phyloP scores from a whole-genome alignment of 495 filamentous ascomycete genomes.

The Apodospora peruviana region DNA sequence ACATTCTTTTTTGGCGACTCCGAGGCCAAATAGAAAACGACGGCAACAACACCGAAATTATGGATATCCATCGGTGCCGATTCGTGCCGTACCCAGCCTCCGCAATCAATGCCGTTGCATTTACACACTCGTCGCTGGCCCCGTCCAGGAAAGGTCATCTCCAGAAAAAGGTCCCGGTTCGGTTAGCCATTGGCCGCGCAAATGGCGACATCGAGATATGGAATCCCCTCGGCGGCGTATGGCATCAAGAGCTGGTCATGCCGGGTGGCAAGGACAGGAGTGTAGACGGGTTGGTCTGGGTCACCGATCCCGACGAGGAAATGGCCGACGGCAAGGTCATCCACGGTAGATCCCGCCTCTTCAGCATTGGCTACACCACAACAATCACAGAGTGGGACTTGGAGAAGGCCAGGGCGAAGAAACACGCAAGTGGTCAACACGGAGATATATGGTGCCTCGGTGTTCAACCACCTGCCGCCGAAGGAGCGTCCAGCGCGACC shows the following conservation, averaged over 20 bases:
- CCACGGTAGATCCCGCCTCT: slow-evolving; percentile 74
- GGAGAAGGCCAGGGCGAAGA: slow-evolving; percentile 63
- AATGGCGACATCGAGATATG: slow-evolving; percentile 98
- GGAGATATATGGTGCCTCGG: slow-evolving; percentile 96
- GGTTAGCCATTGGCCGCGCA: slow-evolving; percentile 83
- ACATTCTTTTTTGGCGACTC: slow-evolving; percentile 6
- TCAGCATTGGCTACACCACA: slow-evolving; percentile 93
- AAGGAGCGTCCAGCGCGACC: slow-evolving; percentile 5
- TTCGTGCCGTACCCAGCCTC: slow-evolving; percentile 94
- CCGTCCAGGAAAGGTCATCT: slow-evolving; percentile 53
- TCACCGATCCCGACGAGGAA: slow-evolving; percentile 70
- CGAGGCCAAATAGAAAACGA: not conserved
- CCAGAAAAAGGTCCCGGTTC: slow-evolving; percentile 37
- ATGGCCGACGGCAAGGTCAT: slow-evolving; percentile 55
- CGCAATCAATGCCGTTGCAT: slow-evolving; percentile 89
- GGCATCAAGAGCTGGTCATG: slow-evolving; percentile 85
- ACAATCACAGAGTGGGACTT: slow-evolving; percentile 94
- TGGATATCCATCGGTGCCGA: slow-evolving; percentile 96
- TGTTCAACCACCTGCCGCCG: slow-evolving; percentile 60
- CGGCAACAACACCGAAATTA: slow-evolving; percentile 30
- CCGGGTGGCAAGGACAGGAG: slow-evolving; percentile 79
- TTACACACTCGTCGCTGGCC: slow-evolving; percentile 71
- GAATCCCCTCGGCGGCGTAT: slow-evolving; percentile 81
- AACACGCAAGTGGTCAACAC: slow-evolving; percentile 84
- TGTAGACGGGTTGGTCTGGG: slow-evolving; percentile 89